Evolutionary conservation across 2,329 filamentous ascomycete species (phyloP).

Genomic region (Claviceps paspali): DNA sequence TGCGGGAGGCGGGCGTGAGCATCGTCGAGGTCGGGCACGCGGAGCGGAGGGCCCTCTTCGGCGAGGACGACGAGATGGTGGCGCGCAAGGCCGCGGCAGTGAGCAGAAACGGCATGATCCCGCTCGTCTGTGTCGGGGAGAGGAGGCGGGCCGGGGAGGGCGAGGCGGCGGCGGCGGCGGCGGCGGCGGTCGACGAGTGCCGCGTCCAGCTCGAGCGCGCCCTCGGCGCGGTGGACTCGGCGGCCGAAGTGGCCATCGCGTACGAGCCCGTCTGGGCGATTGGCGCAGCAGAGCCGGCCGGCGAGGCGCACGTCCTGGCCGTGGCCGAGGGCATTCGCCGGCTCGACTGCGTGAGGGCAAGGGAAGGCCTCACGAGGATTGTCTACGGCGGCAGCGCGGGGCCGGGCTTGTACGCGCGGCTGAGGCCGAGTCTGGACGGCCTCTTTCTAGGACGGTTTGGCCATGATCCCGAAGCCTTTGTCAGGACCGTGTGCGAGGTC

Average conservation of each 20-base stretch:
- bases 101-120: conserved; percentile 53
- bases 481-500: conserved; percentile 58
- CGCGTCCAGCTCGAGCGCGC: conserved; percentile 48
- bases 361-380: conserved; percentile 48
- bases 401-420: conserved; percentile 54
- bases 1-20: conserved; percentile 51
- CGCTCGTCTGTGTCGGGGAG: conserved; percentile 72
- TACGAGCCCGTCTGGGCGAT: conserved; percentile 90
- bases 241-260: conserved; percentile 58
- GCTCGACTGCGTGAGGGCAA: conserved; percentile 32
- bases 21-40: conserved; percentile 73
- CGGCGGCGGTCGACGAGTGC: conserved; percentile 50
- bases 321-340: conserved; percentile 50
- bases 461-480: conserved; percentile 58
- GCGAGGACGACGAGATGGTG: conserved; percentile 55
- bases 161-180: conserved; percentile 39
- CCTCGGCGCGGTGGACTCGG: conserved; percentile 41
- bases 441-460: conserved; percentile 71
- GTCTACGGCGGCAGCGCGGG: conserved; percentile 75
- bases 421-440: conserved; percentile 59
- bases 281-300: conserved; percentile 56
- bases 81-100: conserved; percentile 56
- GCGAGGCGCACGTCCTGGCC: conserved; percentile 53
- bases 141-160: conserved; percentile 37
- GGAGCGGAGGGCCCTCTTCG: conserved; percentile 56